Percentiles rank a stretch among this genome's conserved stretches.
phyloP scores from a whole-genome alignment of 1,139 yeast species.

The Lodderomyces margitis region DNA sequence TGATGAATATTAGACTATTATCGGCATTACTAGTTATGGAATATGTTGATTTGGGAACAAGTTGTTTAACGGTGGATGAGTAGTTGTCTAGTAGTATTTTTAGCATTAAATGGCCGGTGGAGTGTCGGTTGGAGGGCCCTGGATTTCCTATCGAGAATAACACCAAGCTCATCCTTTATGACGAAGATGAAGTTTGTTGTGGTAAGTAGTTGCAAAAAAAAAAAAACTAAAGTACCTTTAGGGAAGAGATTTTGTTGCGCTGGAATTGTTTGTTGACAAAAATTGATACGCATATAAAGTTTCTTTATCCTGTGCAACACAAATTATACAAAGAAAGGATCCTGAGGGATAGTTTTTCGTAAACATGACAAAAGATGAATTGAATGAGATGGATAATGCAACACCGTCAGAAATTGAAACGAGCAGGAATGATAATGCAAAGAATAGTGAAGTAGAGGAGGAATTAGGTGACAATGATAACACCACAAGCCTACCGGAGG shows the following conservation, averaged over 20 bases:
- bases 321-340: too few species aligned
- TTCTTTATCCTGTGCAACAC: too few species aligned
- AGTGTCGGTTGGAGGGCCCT: slow-evolving; percentile 39
- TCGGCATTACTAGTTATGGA: slow-evolving; percentile 23
- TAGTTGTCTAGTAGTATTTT: slow-evolving; percentile 25
- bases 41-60: slow-evolving; percentile 22
- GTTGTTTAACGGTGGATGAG: slow-evolving; percentile 22
- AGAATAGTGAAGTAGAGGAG: not conserved
- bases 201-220: slow-evolving; percentile 3
- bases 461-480: too few species aligned
- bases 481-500: not conserved
- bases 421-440: not conserved
- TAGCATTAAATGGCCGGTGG: slow-evolving; percentile 40
- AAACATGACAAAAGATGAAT: not conserved
- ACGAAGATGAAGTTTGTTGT: not conserved
- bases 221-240: not conserved
- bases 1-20: slow-evolving; percentile 27
- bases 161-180: slow-evolving; percentile 15
- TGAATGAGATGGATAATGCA: not conserved
- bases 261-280: not conserved
- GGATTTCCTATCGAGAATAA: slow-evolving; percentile 46
- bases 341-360: too few species aligned
- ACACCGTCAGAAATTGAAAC: not conserved
- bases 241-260: not conserved
- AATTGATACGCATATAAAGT: too few species aligned